Conservation (phyloP, 441 rosid genomes). For the Gossypium davidsonii region DNA sequence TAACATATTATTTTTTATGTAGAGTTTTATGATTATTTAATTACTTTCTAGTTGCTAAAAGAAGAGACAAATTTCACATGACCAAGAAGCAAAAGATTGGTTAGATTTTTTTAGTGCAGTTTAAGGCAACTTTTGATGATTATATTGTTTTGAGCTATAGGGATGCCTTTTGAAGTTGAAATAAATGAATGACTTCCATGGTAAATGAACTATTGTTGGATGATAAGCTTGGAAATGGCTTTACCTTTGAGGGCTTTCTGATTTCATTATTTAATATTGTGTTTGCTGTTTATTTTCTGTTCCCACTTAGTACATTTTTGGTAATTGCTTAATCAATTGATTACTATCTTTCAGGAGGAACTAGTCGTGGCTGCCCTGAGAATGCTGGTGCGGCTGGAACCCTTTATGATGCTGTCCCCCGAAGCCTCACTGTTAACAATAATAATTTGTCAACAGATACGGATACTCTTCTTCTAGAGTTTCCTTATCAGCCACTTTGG, state of each 20-base stretch:
- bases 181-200: not conserved
- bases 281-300: not conserved
- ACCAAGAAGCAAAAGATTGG: not conserved
- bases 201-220: not conserved
- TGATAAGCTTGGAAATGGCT: not conserved
- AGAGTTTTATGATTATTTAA: not conserved
- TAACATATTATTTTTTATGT: not conserved
- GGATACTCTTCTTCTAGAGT: constrained; percentile 91
- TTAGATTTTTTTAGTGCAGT: too few relatives aligned
- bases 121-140: not conserved
- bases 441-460: constrained; percentile 84
- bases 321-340: not conserved
- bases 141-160: not conserved
- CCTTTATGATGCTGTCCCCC: constrained; percentile 91
- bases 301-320: not conserved
- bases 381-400: constrained; percentile 99
- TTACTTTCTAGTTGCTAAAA: not conserved
- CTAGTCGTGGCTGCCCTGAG: constrained; percentile 70
- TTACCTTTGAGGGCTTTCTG: not conserved
- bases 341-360: constrained; percentile 55
- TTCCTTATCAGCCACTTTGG: constrained; percentile 82
- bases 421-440: constrained; percentile 83
- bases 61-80: not conserved
- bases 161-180: constrained; percentile 3
- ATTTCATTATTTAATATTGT: not conserved